Base-by-base conservation (phyloP, 1,284 basidiomycete species). In the Phaffia rhodozyma region DNA sequence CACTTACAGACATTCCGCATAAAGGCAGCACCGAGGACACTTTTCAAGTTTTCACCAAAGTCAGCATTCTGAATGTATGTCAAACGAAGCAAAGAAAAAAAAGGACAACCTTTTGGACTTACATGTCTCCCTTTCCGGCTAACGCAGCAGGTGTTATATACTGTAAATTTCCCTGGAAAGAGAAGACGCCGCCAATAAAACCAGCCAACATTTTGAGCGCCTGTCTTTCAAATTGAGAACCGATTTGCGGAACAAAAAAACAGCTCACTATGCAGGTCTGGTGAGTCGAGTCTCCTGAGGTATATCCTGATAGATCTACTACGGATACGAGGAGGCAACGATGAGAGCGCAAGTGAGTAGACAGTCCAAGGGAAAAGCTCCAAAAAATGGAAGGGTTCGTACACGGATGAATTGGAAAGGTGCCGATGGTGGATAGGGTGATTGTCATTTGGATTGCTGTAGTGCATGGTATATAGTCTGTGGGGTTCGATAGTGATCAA, bases 381-480 rank as follows among this genome's bases (percentile, higher is more conserved):
- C 38, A 43, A 11, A 16, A 43, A 7, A 2, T 16, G 13, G 5
- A 11, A 43, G 5, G 13, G 16, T 34, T 2, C 38, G 38, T 43
- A 43, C 38, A 81, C 0, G 86, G 86, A 68, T 88, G 86, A 1
- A 88, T 70, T 0, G 84, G 74, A 25, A 65, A 62, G 30, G 29
- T 23, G 13, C 52, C 57, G 51, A 32, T 60, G 29, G 60, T 55
- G 16, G 38, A 43, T 16, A 85, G 78, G 4, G 82, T 82, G 65
- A 88, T 78, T 0, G 84, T 82, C 69, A 87, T 77, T 72, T 87
- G 86, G 34, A 87, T 76, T 0, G 86, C 85, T 0, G 79, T 83
- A 5, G 74, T 77, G 70, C 86, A 88, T 0, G 84, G 84, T 25
- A 87, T 76, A 70, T 86, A 88, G 71, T 86, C 86, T 86, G 68